These are phyloP conservation scores for Brassica carinata DNA, from an alignment of 345 rosid species.

Conservation along the genomic window DNA sequence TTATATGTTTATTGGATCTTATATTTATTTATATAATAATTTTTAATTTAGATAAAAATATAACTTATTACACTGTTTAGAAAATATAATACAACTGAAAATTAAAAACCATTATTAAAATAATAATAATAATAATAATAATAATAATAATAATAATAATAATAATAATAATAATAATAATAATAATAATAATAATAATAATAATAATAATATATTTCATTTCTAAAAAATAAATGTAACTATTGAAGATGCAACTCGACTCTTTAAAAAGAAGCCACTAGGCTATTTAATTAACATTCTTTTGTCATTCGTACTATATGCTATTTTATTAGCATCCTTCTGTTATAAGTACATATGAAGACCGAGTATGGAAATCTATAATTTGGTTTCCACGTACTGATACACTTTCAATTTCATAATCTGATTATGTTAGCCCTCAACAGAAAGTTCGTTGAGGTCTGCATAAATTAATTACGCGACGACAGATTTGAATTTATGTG, in stretches of 20 bases:
- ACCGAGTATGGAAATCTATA: no score
- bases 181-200: no score
- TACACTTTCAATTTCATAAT: neutral
- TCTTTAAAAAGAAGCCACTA: no score
- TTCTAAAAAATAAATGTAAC: no score
- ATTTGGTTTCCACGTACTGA: no score
- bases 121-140: no score
- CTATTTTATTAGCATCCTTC: neutral
- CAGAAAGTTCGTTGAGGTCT: slow-evolving; percentile 27
- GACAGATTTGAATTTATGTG: neutral
- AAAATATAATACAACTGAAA: no score
- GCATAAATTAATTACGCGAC: slow-evolving; percentile 3
- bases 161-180: no score
- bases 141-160: no score
- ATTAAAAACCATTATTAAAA: neutral
- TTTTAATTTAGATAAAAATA: neutral
- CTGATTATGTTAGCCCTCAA: neutral
- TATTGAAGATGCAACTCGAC: neutral
- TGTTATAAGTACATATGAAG: neutral
- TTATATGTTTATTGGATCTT: neutral
- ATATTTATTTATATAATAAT: no score
- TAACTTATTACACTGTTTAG: neutral
- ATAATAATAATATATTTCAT: no score
- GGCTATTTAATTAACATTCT: neutral
- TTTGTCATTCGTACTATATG: neutral